Evolutionary conservation across 495 filamentous ascomycete genomes (phyloP), one percentile per base, ranked within the genome.

Genomic region (Aspergillus saccharolyticus): DNA sequence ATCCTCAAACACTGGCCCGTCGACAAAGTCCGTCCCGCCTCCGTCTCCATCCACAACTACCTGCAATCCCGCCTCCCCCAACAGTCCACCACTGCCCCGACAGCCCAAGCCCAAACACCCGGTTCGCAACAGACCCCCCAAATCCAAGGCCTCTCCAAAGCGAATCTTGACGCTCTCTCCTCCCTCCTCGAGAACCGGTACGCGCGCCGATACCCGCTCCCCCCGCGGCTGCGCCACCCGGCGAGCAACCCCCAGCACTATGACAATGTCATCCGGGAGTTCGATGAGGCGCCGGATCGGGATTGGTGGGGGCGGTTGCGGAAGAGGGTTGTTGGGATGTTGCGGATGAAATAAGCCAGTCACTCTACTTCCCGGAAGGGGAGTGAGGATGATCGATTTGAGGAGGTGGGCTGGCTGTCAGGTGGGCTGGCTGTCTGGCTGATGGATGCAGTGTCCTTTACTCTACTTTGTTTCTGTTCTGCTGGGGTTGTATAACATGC

Each of bases 171-270:
- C 63, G 89, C 89, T 5, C 77, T 94, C 1, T 87, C 87, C 59
- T 82, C 84, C 2, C 78, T 96, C 14, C 73, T 95, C 19, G 85
- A 91, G 57, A 80, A 95, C 69, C 73, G 85, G 52, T 94, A 90
- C 67, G 80, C 73, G 47, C 81, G 76, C 51, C 62, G 86, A 78
- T 94, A 91, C 68, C 86, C 85, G 9, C 63, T 91, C 17, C 74
- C 80, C 0, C 74, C 76, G 17, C 74, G 73, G 17, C 65, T 93
- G 49, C 78, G 91, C 60, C 73, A 75, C 22, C 91, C 91, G 1
- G 80, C 80, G 33, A 89, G 83, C 64, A 86, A 90, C 57, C 90
- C 91, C 24, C 83, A 78, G 4, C 83, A 96, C 69, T 96, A 93
- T 66, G 78, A 83, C 22, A 78, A 88, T 59, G 67, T 96, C 5